Base-by-base conservation (phyloP, 2,329 filamentous ascomycete species). In the Aspergillus sp. region DNA sequence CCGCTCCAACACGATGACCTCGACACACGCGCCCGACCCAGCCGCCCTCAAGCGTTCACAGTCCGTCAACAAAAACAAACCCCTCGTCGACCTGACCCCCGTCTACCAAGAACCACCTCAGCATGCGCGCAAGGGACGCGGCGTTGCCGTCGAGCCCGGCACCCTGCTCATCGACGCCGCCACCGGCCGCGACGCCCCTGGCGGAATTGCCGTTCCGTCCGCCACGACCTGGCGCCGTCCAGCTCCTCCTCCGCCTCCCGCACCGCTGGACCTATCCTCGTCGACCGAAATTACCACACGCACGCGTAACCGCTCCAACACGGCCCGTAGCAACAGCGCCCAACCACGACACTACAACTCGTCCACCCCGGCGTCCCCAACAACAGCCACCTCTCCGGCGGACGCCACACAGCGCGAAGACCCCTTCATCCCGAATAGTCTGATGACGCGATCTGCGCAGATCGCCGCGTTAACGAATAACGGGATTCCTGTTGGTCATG, bases 71-170 rank as follows among this genome's bases (percentile, higher is more conserved):
- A 70, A 74, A 24, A 80, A 81, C 2, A 86, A 86, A 62, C 89
- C 90, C 1, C 80, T 92, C 6, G 76, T 92, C 31, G 89, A 90
- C 67, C 80, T 92, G 46, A 87, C 86, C 0, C 86, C 87, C 0
- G 79, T 81, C 52, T 89, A 88, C 68, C 80, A 83, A 53, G 87
- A 90, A 62, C 82, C 87, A 6, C 87, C 87, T 2, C 73, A 75
- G 45, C 72, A 76, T 59, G 61, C 58, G 5, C 68, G 69, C 29
- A 75, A 73, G 55, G 75, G 72, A 4, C 69, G 72, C 52, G 76
- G 73, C n/a, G 68, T 78, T 9, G 65, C 18, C 81, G 88, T 71
- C n/a, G 73, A 74, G 22, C 68, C 69, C 1, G 76, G 75, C 18
- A 65, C 69, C 59, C 76, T 69, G 2, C 67, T 81, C 0, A 73